Evolutionary conservation across 2,329 filamentous ascomycete species (phyloP), one percentile per base, ranked within the genome.

Genomic region (Aspergillus sojae): DNA sequence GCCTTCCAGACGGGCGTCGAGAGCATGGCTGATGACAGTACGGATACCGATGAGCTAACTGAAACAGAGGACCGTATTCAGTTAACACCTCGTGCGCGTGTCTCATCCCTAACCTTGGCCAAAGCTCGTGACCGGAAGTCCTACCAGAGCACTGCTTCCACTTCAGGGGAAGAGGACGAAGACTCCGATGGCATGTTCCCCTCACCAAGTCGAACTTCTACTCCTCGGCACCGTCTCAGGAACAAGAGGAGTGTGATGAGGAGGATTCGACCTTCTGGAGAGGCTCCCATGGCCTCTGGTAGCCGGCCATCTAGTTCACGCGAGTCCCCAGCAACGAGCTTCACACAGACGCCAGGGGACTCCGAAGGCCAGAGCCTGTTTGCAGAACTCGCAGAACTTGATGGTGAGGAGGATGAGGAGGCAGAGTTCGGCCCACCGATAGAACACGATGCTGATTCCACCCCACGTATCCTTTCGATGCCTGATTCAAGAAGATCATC

Each of bases 1-100:
- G 93, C 93, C 67, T 98, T 98, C 86, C 91, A 96, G 76, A 97
- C 94, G 4, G 93, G 92, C n/a, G 87, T 89, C 19, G 95, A 98
- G 74, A 88, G 84, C 65, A 80, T 89, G 67, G 84, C 83, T 60
- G 84, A 84, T 71, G 91, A 92, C 19, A 93, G 89, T 72, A 74
- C 72, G 23, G 75, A 77, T 60, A 91, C 88, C 62, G 92, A 93
- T 65, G 91, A 93, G 68, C 82, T 91, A 55, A 96, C 93, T 0
- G 94, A 97, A 79, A 98, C 94, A 0, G 94, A 97, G 76, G 85
- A 83, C 59, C 81, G 72, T 62, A 69, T 74, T 9, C 71, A 74
- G 52, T 72, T 69, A 59, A 79, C 75, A 45, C 76, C 74, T 19
- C 77, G 76, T 32, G 75, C 72, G 55, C 82, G 80, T 67, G 76